Evolutionary conservation across 2,329 filamentous ascomycete genomes (phyloP), one percentile per base, ranked within the genome.

Genomic region (Blastomyces gilchristii): DNA sequence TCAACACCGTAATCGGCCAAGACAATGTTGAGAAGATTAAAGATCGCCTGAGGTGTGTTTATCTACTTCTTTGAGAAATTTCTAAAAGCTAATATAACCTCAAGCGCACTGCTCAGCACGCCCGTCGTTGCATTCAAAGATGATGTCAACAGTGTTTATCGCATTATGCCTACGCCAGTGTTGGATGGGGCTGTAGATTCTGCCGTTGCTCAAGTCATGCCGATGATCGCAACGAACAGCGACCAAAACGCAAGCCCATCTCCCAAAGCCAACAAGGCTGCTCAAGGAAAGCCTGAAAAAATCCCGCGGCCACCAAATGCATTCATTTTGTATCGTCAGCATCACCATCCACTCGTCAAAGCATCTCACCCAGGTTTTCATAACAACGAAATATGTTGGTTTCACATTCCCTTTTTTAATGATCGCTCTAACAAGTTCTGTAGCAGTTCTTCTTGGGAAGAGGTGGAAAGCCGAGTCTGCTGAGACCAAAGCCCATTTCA

Each of bases 301-400:
- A 69, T 79, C 31, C 75, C 76, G 61, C 75, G 78, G n/a, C 77
- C 78, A 22, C 73, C 75, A 18, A 80, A 80, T 69, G 74, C 75
- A 5, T 80, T 79, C 69, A 79, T 79, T 62, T 69, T 80, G 31
- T 80, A 79, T 66, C 74, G 77, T 34, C 71, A 77, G 66, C 69
- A 77, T 54, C 71, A 77, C 61, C 74, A 77, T 63, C 69, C 73
- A 1, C 65, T 65, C 16, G 65, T 77, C 56, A 77, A 76, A 62
- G 73, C 70, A n/a, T 63, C 68, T 45, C 71, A 77, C 63, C 76
- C 77, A n/a, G 70, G 70, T 14, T 65, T 78, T 39, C 73, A 77
- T 61, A 80, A 80, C 69, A 80, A 79, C 63, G 70, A 76, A 31
- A 79, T 80, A 53, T 79, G 76, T 78, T 70, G 73, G 76, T 71